These are phyloP conservation scores for Stentor coeruleus DNA, from an alignment of 73 alveolate genomes.

Conservation along the genomic window DNA sequence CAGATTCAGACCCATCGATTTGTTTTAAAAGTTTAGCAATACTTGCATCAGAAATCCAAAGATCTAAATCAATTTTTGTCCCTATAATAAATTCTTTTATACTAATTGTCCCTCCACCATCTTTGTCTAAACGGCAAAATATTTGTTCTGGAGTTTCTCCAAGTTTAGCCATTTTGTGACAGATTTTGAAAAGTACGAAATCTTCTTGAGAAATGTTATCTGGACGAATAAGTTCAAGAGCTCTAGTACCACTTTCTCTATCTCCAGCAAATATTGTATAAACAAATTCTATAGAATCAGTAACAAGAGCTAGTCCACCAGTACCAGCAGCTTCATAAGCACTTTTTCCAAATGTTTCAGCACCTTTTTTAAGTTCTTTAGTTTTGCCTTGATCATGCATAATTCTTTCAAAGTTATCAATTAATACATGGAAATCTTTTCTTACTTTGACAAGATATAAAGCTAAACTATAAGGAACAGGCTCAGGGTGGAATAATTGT, in stretches of 20 bases:
- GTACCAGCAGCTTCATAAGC: slow-evolving; percentile 22
- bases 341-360: not conserved
- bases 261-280: not conserved
- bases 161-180: slow-evolving; percentile 28
- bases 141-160: slow-evolving; percentile 20
- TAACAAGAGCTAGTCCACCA: not conserved
- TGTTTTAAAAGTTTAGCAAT: not conserved
- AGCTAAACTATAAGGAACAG: not conserved
- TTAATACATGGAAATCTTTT: not conserved
- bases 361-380: not conserved
- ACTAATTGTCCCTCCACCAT: slow-evolving; percentile 10
- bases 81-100: slow-evolving; percentile 16
- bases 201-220: slow-evolving; percentile 8
- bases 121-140: slow-evolving; percentile 14
- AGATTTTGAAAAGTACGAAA: not conserved
- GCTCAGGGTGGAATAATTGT: slow-evolving; percentile 28
- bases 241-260: not conserved
- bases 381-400: not conserved
- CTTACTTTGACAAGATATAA: slow-evolving; percentile 13
- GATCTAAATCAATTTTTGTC: not conserved
- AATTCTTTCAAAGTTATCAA: not conserved
- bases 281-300: not conserved
- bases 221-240: slow-evolving; percentile 8
- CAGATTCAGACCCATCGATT: not conserved
- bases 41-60: slow-evolving; percentile 10